These are phyloP conservation scores for Rhytidiadelphus loreus DNA, from an alignment of 225 moss, liverwort and hornwort genomes.

Conservation along the genomic window DNA sequence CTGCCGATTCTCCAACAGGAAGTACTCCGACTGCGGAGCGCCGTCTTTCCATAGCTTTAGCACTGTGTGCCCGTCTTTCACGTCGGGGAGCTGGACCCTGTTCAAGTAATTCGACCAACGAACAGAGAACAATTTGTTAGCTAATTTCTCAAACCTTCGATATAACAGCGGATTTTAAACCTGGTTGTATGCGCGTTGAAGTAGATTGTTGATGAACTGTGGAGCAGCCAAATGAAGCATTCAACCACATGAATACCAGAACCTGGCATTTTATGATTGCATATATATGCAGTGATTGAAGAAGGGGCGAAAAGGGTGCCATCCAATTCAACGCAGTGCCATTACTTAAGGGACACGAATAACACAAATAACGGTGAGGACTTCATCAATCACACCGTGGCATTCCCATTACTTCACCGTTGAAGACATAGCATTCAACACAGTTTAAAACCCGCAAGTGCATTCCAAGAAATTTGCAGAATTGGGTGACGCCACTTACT, in stretches of 20 bases:
- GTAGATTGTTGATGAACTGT: not conserved
- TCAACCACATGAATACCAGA: not conserved
- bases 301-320: not conserved
- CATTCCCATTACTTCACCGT: not conserved
- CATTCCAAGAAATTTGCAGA: not conserved
- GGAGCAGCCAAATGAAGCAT: not conserved
- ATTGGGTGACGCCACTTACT: not conserved
- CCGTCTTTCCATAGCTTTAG: slow-evolving; percentile 27
- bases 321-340: no score
- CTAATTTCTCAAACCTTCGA: not conserved
- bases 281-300: no score
- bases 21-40: slow-evolving; percentile 17
- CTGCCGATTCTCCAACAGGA: slow-evolving; percentile 32
- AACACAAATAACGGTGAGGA: not conserved
- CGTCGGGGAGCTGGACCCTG: slow-evolving; percentile 8
- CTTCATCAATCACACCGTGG: not conserved
- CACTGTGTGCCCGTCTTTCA: slow-evolving; percentile 14
- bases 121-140: not conserved
- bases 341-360: not conserved
- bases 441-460: not conserved
- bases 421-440: no score
- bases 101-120: not conserved
- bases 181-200: no score
- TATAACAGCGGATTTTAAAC: not conserved
- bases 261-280: no score